Evolutionary conservation across 2,329 filamentous ascomycete species (phyloP).

Genomic region (Trichoderma atroviride): DNA sequence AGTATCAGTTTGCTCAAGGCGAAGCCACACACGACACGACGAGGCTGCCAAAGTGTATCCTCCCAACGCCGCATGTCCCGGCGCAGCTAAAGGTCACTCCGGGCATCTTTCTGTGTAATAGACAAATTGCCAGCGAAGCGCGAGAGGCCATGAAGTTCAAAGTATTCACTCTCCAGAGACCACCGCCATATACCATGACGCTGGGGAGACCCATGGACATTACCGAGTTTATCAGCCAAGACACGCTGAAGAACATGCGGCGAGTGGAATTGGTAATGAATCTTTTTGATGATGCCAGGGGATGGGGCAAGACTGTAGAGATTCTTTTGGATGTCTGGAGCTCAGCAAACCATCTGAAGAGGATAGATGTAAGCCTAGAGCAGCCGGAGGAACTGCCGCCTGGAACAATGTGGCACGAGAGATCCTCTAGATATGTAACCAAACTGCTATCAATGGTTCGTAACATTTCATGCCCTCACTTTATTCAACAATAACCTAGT

Average conservation of each 20-base stretch:
- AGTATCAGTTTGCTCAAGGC: neutral
- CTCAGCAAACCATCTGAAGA: neutral
- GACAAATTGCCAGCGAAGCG: neutral
- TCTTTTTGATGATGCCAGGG: neutral
- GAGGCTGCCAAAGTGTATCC: neutral
- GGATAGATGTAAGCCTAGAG: neutral
- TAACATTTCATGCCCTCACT: neutral
- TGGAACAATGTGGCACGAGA: neutral
- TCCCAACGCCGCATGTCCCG: neutral
- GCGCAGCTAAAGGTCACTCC: neutral
- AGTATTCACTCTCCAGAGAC: neutral
- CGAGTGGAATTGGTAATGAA: neutral
- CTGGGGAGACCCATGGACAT: neutral
- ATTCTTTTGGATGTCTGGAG: neutral
- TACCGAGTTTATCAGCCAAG: constrained; percentile 4
- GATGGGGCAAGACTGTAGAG: neutral
- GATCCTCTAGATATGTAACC: neutral
- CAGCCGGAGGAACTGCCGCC: neutral
- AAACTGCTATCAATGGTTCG: neutral
- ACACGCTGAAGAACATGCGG: neutral
- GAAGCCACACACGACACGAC: neutral
- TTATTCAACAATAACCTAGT: neutral
- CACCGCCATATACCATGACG: neutral
- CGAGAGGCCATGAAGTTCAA: neutral
- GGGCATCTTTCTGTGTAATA: neutral